These are phyloP conservation scores for Botryococcus braunii DNA, from an alignment of 163 green algal genomes.

Conservation along the genomic window DNA sequence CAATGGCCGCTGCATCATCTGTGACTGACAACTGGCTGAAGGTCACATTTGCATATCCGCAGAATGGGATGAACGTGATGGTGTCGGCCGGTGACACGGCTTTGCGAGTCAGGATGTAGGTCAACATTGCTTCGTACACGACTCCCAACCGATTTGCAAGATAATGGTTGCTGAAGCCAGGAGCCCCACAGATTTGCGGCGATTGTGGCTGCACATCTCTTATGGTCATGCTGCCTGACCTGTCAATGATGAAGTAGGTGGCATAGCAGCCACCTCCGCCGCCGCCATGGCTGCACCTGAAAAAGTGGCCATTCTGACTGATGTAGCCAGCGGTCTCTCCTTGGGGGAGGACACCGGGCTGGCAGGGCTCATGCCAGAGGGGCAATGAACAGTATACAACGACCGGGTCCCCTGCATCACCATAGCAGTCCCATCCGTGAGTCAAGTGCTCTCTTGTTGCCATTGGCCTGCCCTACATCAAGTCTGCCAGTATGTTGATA, in stretches of 20 bases:
- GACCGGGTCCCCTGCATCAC: no score
- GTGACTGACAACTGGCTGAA: background rate
- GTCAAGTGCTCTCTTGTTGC: no score
- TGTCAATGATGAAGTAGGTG: slow-evolving; percentile 19
- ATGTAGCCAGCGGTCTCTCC: slow-evolving; percentile 7
- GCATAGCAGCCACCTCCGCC: background rate
- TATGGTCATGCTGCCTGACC: slow-evolving; percentile 12
- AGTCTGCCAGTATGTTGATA: no score
- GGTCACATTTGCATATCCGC: slow-evolving; percentile 1
- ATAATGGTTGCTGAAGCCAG: background rate
- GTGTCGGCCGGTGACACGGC: background rate
- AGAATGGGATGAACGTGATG: slow-evolving; percentile 13
- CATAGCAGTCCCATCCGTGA: no score
- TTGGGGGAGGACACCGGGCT: background rate
- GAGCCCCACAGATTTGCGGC: background rate
- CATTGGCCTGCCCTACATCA: no score
- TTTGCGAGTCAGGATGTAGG: slow-evolving; percentile 12
- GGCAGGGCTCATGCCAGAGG: slow-evolving; percentile 6
- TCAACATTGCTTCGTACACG: slow-evolving; percentile 9
- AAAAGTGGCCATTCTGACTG: slow-evolving; percentile 8
- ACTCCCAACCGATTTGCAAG: slow-evolving; percentile 10
- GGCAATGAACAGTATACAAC: no score
- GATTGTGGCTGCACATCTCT: background rate
- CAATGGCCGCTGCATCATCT: background rate
- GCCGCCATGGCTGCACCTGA: slow-evolving; percentile 13